These are phyloP conservation scores for Aspergillus unguis DNA, from an alignment of 2,329 filamentous ascomycete genomes.

Conservation along the genomic window DNA sequence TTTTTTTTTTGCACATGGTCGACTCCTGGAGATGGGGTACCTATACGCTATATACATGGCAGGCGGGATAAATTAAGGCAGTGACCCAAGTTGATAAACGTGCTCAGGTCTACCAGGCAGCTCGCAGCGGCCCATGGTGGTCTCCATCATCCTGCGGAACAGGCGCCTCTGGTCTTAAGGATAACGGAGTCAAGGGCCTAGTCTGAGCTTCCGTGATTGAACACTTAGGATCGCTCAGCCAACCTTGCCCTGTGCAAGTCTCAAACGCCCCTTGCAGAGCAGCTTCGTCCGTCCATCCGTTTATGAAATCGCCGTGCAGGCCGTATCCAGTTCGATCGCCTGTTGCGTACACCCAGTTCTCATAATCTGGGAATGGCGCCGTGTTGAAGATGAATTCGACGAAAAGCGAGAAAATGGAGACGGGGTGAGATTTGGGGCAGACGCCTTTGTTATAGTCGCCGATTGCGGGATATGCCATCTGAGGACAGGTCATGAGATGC, in stretches of 20 bases:
- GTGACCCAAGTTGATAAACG: not conserved
- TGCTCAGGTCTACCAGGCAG: constrained; percentile 15
- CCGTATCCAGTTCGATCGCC: constrained; percentile 52
- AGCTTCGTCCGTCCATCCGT: constrained; percentile 45
- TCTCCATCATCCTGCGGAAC: constrained; percentile 18
- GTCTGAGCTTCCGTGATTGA: constrained; percentile 18
- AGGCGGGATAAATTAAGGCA: not conserved
- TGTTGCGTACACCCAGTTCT: constrained; percentile 47
- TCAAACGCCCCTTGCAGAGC: constrained; percentile 40
- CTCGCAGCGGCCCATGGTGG: constrained; percentile 12
- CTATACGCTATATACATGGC: not conserved
- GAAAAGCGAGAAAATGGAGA: constrained; percentile 58
- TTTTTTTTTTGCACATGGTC: too few relatives aligned
- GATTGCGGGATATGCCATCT: constrained; percentile 34
- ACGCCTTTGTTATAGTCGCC: constrained; percentile 33
- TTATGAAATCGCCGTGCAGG: constrained; percentile 54
- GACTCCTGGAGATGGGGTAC: too few relatives aligned
- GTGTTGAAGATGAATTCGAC: constrained; percentile 59
- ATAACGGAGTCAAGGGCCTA: constrained; percentile 8
- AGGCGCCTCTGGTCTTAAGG: constrained; percentile 9
- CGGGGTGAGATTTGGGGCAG: constrained; percentile 46
- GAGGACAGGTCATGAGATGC: not conserved
- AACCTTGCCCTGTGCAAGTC: constrained; percentile 19
- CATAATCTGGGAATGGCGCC: constrained; percentile 46
- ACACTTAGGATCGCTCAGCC: constrained; percentile 14